These are phyloP conservation scores for Russula dissimulans DNA, from an alignment of 768 basidiomycete genomes.

Conservation along the genomic window DNA sequence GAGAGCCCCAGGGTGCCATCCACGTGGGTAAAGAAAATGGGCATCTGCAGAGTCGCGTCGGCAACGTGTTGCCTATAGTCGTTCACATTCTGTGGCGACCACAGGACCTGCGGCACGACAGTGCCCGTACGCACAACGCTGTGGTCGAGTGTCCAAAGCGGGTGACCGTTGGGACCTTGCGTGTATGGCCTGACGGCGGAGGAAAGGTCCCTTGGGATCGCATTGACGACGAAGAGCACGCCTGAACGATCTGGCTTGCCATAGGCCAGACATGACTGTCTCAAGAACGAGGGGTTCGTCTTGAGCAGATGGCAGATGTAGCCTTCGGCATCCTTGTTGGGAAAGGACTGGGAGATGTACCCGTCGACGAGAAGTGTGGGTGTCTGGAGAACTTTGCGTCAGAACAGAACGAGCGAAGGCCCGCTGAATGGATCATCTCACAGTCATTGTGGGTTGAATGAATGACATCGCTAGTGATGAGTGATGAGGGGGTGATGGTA, in stretches of 20 bases:
- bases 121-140: not conserved
- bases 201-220: not conserved
- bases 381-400: not conserved
- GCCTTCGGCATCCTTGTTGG: not conserved
- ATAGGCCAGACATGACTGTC: not conserved
- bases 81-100: not conserved
- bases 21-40: conserved; percentile 10
- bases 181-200: not conserved
- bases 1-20: conserved; percentile 5
- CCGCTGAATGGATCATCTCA: too few relatives aligned
- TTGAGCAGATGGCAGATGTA: conserved; percentile 11
- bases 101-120: conserved; percentile 9
- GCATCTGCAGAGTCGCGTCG: conserved; percentile 6
- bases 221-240: not conserved
- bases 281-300: not conserved
- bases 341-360: conserved; percentile 9
- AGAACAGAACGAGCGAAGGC: not conserved
- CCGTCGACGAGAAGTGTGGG: conserved; percentile 7
- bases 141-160: conserved; percentile 4
- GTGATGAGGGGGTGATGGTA: not conserved
- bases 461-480: not conserved
- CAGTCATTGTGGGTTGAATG: too few relatives aligned
- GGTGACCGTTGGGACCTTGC: not conserved
- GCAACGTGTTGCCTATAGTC: conserved; percentile 6
- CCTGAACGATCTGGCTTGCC: not conserved